These are phyloP conservation scores for Cryptococcus jaspeensis DNA, from an alignment of 1,284 basidiomycete genomes.

Conservation along the genomic window DNA sequence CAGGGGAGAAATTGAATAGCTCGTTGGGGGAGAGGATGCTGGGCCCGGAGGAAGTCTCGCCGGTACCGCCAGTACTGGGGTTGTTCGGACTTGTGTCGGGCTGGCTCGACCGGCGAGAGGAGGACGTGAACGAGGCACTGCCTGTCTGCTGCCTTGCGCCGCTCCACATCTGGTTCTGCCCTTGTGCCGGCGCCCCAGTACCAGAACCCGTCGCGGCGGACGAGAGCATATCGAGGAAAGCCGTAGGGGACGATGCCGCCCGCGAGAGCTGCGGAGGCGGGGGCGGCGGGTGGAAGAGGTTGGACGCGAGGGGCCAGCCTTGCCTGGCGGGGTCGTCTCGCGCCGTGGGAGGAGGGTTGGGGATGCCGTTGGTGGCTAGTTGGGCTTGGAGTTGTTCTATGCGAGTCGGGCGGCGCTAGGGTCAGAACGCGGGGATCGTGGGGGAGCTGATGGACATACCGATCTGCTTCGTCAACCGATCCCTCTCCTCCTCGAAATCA, in stretches of 20 bases:
- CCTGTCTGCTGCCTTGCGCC: too few species aligned
- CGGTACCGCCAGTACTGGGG: background rate
- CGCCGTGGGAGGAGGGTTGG: background rate
- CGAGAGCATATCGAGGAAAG: conserved; percentile 46
- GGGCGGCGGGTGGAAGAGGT: too few species aligned
- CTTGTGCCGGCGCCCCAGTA: too few species aligned
- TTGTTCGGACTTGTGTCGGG: conserved; percentile 1
- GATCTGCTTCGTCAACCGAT: conserved; percentile 36
- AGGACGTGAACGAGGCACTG: too few species aligned
- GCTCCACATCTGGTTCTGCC: too few species aligned
- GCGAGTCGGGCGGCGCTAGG: too few species aligned
- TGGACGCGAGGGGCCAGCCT: too few species aligned
- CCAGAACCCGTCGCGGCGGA: conserved; percentile 25
- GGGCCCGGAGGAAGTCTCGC: conserved; percentile 10
- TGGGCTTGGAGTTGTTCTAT: conserved; percentile 33
- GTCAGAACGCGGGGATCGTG: too few species aligned
- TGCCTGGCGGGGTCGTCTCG: too few species aligned
- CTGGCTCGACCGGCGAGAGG: too few species aligned
- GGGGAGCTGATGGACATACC: too few species aligned
- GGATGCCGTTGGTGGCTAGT: conserved; percentile 12
- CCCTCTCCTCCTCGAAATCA: conserved; percentile 34
- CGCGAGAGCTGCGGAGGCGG: background rate
- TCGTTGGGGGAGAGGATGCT: conserved; percentile 35
- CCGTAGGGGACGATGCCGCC: conserved; percentile 35
- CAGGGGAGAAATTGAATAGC: conserved; percentile 45